A percentile compares a stretch with the other conserved stretches of the same genome.
phyloP scores from a whole-genome alignment of 2,329 filamentous ascomycete genomes.

The Plenodomus lindquistii region DNA sequence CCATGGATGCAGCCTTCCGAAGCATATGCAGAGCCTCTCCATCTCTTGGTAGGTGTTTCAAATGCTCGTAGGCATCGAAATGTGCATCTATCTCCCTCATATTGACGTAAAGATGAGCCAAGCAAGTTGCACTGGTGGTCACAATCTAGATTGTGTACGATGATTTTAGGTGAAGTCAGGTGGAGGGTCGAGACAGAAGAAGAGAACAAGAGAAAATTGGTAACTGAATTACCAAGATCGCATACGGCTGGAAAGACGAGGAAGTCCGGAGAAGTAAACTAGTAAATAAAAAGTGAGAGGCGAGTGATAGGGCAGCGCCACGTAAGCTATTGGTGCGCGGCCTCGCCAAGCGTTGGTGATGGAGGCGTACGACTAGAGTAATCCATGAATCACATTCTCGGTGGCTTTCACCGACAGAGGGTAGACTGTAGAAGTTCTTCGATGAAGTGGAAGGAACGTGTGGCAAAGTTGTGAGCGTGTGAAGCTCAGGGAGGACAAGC shows the following conservation, averaged over 20 bases:
- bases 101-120: neutral
- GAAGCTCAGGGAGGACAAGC: constrained; percentile 9
- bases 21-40: constrained; percentile 62
- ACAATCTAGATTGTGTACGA: neutral
- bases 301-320: constrained; percentile 20
- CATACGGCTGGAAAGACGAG: constrained; percentile 5
- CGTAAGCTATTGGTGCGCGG: constrained; percentile 31
- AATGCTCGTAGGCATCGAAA: constrained; percentile 56
- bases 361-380: constrained; percentile 10
- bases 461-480: constrained; percentile 20
- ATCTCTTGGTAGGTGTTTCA: constrained; percentile 49
- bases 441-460: constrained; percentile 9
- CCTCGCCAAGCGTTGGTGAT: constrained; percentile 13
- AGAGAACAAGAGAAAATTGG: neutral
- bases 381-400: neutral
- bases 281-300: constrained; percentile 15
- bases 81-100: constrained; percentile 54
- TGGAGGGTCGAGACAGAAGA: neutral
- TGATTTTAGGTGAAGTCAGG: neutral
- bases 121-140: neutral
- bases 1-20: constrained; percentile 80
- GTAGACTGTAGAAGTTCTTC: neutral
- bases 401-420: neutral
- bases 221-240: neutral
- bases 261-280: constrained; percentile 6